These are phyloP conservation scores for Tetradesmus lagerheimii DNA, from an alignment of 139 green algal genomes.

Conservation along the genomic window DNA sequence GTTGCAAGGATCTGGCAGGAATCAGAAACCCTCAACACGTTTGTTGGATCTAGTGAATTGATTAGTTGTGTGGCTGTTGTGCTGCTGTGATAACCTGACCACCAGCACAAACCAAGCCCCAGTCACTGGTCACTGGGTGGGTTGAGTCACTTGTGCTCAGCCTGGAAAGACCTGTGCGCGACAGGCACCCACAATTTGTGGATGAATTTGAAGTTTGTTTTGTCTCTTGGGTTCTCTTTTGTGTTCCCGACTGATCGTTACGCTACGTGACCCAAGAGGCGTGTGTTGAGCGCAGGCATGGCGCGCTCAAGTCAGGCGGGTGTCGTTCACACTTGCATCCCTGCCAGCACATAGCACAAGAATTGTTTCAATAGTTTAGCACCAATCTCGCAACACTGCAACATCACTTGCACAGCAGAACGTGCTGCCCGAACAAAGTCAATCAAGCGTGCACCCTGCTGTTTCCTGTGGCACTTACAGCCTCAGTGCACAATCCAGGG, in stretches of 20 bases:
- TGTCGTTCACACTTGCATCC: not conserved
- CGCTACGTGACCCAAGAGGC: not conserved
- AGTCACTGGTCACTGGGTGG: too few species aligned
- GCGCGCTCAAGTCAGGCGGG: not conserved
- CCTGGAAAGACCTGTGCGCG: too few species aligned
- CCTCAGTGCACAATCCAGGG: not conserved
- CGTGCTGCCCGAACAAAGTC: not conserved
- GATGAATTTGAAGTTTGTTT: too few species aligned
- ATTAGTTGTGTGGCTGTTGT: not conserved
- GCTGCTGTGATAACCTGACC: not conserved
- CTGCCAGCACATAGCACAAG: not conserved
- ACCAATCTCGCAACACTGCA: not conserved
- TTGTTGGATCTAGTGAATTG: too few species aligned
- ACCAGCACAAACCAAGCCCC: not conserved
- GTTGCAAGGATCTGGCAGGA: too few species aligned
- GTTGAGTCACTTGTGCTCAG: too few species aligned
- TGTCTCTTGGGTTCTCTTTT: too few species aligned
- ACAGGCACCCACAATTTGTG: too few species aligned
- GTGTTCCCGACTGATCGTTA: too few species aligned
- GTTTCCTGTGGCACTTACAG: not conserved
- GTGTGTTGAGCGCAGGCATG: not conserved
- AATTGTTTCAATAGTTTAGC: not conserved
- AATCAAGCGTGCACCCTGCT: not conserved
- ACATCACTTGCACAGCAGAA: not conserved
- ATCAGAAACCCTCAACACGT: too few species aligned